Percentiles rank a stretch among this genome's conserved stretches.
These are phyloP conservation scores for Trypethelium eluteriae DNA, from an alignment of 495 filamentous ascomycete species.

Conservation along the genomic window DNA sequence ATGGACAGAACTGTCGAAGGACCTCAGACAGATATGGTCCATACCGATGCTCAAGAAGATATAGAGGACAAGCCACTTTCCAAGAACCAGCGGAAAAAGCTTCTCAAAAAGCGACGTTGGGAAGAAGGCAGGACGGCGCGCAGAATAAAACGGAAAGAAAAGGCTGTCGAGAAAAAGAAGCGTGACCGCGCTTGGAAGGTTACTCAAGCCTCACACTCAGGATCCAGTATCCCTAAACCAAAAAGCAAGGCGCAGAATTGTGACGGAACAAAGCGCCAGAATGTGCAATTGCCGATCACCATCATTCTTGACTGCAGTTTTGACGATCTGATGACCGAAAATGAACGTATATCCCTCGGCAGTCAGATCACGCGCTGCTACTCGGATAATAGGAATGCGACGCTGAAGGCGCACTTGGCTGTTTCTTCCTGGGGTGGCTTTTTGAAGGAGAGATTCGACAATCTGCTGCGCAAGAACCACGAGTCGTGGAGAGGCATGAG, in stretches of 20 bases:
- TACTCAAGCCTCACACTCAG: conserved; percentile 32
- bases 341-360: conserved; percentile 72
- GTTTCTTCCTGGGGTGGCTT: conserved; percentile 69
- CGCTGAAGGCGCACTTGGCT: conserved; percentile 58
- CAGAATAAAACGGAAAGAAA: conserved; percentile 64
- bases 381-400: conserved; percentile 67
- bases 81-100: conserved; percentile 75
- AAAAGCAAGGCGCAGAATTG: conserved; percentile 27
- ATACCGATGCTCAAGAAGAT: background rate
- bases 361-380: conserved; percentile 81
- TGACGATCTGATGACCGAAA: conserved; percentile 76
- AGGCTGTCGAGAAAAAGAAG: conserved; percentile 55
- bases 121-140: conserved; percentile 61
- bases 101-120: conserved; percentile 56
- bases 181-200: conserved; percentile 43
- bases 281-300: conserved; percentile 58
- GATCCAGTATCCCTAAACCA: conserved; percentile 33
- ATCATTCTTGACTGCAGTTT: conserved; percentile 88
- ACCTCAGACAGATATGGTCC: background rate
- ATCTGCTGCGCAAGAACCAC: conserved; percentile 56
- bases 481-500: conserved; percentile 69
- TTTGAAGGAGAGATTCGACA: conserved; percentile 73
- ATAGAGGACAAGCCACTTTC: conserved; percentile 46
- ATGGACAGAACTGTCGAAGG: background rate
- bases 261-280: conserved; percentile 24